Evolutionary conservation across 2,329 filamentous ascomycete species (phyloP), one percentile per base, ranked within the genome.

Genomic region (Ascosphaera pollenicola): DNA sequence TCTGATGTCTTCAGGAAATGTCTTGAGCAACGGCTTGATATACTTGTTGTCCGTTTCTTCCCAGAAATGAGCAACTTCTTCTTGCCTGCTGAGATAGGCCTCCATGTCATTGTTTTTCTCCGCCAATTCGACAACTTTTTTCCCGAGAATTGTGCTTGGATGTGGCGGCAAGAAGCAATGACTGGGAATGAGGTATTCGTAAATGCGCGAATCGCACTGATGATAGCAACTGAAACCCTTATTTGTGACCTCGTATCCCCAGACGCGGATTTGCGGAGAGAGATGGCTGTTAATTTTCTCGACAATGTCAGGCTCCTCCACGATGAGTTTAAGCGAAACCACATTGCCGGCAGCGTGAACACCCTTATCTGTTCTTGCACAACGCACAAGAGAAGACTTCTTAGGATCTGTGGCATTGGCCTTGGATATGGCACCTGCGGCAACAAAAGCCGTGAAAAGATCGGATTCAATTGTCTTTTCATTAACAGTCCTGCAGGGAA

Each of bases 391-490:
- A 39, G 83, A 85, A 2, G 84, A 92, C 60, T 98, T 98, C 58
- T 91, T 92, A 3, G 87, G 89, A 54, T 98, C 89, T 49, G 92
- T 76, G 17, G 89, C 89, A 54, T 98, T 98, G 44, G 83, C 83
- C 58, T 95, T 95, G 37, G 85, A 91, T 44, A 98, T 93, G 31
- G 89, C 85, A 15, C 85, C 81, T 2, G 89, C 85, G 2, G 75
- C 73, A 44, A 98, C 78, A 49, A 98, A 87, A 2, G 89, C 89
- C 24, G 74, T 72, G 61, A 98, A 98, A 2, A 98, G 65, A 49
- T 98, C 89, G 35, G 87, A 81, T 61, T 98, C 89, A 46, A 98
- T 95, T 0, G 87, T 98, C 62, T 84, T 85, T 53, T 93, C 75
- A 46, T 74, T 61, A 15, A 59, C 54, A 46, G 64, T 68, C 52